Base-by-base conservation (phyloP, 768 basidiomycete species). In the Suillus americanus region DNA sequence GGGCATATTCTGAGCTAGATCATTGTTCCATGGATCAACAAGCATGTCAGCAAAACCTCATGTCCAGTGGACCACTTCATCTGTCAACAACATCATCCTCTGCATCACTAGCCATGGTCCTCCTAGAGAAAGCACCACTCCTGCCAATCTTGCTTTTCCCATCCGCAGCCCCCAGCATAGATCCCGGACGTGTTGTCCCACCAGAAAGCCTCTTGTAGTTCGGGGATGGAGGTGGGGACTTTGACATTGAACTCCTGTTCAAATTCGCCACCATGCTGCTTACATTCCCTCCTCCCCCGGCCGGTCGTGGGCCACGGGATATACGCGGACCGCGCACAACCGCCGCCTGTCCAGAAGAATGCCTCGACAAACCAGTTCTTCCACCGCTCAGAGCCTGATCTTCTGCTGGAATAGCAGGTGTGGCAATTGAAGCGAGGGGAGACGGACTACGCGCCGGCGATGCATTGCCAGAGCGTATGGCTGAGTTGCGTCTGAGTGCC, bases 101-200 rank as follows among this genome's bases (percentile, higher is more conserved):
- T 41, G 91, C 91, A 71, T 93, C 91, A 71, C 89, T 91, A 48
- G 89, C 90, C 88, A 90, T 89, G 57, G 91, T 92, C 74, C 90
- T 83, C 71, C 90, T 84, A 61, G 90, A 88, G 62, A 88, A 81
- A 37, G 83, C 81, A 43, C 82, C 79, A 43, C 83, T 79, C 66
- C 80, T 85, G 54, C 67, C 74, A 9, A 55, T 9, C 28, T 68
- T 72, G 1, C 60, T 50, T 1, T 67, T 66, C 14, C 64, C 67
- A 7, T 35, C 64, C 3, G 40, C 23, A 5, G 54, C 20, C 7
- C 66, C 51, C 18, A 73, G 59, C 43, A 69, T 66, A 5, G 73
- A 65, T 1, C 63, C 60, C 5, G 67, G 67, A 23, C 67, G 62
- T 33, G 43, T 18, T 16, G 63, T 57, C 25, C 74, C 67, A 54